These are phyloP conservation scores for Ilyonectria robusta DNA, from an alignment of 2,329 filamentous ascomycete genomes.

Conservation along the genomic window DNA sequence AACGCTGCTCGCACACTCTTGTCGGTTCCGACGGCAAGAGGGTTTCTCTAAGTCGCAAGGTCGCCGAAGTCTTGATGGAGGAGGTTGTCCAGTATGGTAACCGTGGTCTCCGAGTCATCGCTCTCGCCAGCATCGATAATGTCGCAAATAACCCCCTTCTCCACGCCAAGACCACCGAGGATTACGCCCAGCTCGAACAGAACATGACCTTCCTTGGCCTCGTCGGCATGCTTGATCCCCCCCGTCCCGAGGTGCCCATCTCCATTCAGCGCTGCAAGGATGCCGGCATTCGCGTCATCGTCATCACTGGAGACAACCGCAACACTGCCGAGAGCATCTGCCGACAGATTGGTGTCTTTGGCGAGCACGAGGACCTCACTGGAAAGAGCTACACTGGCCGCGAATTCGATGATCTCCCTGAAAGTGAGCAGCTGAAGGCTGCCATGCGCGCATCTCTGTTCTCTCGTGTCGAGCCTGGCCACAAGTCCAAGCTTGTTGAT, in stretches of 20 bases:
- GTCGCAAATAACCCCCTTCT: slow-evolving; percentile 79
- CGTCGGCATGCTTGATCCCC: slow-evolving; percentile 96
- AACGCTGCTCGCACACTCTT: slow-evolving; percentile 88
- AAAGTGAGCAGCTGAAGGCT: slow-evolving; percentile 84
- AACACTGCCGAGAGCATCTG: slow-evolving; percentile 99
- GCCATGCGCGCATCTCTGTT: slow-evolving; percentile 91
- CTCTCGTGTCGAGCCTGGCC: slow-evolving; percentile 93
- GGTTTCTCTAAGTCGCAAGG: slow-evolving; percentile 78
- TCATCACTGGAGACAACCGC: slow-evolving; percentile 98
- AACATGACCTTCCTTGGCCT: slow-evolving; percentile 95
- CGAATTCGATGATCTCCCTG: slow-evolving; percentile 89
- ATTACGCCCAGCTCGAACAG: slow-evolving; percentile 91
- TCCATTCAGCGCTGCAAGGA: slow-evolving; percentile 92
- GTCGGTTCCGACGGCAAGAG: slow-evolving; percentile 84
- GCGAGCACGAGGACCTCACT: slow-evolving; percentile 81
- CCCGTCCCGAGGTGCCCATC: slow-evolving; percentile 88
- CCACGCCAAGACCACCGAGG: slow-evolving; percentile 82
- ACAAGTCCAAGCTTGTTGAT: slow-evolving; percentile 98
- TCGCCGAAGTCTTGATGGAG: slow-evolving; percentile 78
- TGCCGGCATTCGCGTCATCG: slow-evolving; percentile 95
- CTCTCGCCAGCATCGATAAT: slow-evolving; percentile 87
- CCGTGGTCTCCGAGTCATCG: slow-evolving; percentile 93
- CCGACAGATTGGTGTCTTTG: slow-evolving; percentile 96
- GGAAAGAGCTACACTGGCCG: slow-evolving; percentile 97
- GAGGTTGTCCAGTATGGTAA: slow-evolving; percentile 94